Percentiles rank a stretch among this genome's conserved stretches.
phyloP scores from a whole-genome alignment of 139 green algal species.

The Chlamydomonas applanata region DNA sequence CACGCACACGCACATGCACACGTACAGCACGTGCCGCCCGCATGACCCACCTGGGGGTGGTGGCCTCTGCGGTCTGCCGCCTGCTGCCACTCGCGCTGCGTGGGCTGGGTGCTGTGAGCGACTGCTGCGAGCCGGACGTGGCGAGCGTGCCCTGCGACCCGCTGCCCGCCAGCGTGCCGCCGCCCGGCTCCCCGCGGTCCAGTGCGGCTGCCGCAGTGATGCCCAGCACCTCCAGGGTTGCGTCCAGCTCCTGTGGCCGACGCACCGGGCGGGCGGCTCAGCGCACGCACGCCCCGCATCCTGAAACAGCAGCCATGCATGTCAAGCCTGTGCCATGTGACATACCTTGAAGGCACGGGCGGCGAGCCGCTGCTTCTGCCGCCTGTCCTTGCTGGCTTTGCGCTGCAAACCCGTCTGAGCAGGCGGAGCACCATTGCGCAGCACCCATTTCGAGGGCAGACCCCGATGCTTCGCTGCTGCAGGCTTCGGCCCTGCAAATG shows the following conservation, averaged over 20 bases:
- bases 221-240: constrained; percentile 6
- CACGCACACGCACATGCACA: too few relatives aligned
- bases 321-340: neutral
- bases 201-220: neutral
- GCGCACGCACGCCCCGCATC: too few relatives aligned
- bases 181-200: neutral
- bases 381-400: constrained; percentile 21
- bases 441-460: too few relatives aligned
- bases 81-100: too few relatives aligned
- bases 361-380: constrained; percentile 6
- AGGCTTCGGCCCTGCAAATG: too few relatives aligned
- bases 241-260: neutral
- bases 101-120: too few relatives aligned
- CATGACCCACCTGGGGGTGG: too few relatives aligned
- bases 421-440: too few relatives aligned
- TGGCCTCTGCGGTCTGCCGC: too few relatives aligned
- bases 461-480: too few relatives aligned
- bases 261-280: too few relatives aligned
- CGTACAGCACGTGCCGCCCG: too few relatives aligned
- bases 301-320: neutral
- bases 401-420: neutral
- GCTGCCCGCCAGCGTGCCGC: neutral
- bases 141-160: neutral
- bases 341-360: constrained; percentile 17
- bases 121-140: neutral